Conservation (phyloP, 768 basidiomycete species). For the Tricholoma saponaceum region DNA sequence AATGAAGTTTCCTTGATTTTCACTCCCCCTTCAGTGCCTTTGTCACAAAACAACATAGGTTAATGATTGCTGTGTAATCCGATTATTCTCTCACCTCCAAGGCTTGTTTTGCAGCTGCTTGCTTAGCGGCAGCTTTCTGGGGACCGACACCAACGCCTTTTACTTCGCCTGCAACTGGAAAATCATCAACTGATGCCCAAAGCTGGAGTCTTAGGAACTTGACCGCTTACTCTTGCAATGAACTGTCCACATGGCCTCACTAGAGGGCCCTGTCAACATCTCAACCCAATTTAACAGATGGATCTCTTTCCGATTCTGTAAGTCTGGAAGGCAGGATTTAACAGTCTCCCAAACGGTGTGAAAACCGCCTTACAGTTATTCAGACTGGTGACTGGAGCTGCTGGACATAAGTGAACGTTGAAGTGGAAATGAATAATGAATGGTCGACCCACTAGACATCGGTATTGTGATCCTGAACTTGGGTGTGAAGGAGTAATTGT, state of each 20-base stretch:
- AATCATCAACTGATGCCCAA: constrained; percentile 3
- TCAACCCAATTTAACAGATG: constrained; percentile 40
- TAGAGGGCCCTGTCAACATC: constrained; percentile 33
- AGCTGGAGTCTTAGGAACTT: neutral
- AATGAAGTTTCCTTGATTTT: neutral
- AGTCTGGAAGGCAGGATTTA: constrained; percentile 18
- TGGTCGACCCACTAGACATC: neutral
- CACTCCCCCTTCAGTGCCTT: neutral
- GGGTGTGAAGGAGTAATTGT: neutral
- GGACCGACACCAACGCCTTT: constrained; percentile 43
- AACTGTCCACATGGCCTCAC: constrained; percentile 46
- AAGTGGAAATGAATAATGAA: neutral
- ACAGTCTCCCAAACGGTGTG: neutral
- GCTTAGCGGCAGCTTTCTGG: constrained; percentile 43
- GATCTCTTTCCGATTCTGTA: constrained; percentile 18
- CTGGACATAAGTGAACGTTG: neutral
- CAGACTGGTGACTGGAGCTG: neutral
- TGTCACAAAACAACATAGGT: neutral
- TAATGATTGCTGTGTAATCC: neutral
- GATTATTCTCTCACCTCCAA: constrained; percentile 27
- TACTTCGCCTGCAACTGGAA: constrained; percentile 41
- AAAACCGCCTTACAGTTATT: neutral
- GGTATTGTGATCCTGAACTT: neutral
- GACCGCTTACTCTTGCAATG: constrained; percentile 53
- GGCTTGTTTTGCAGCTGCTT: constrained; percentile 42